Evolutionary conservation across 208 protist species (phyloP).

Genomic region (Wallacemonas sp.): DNA sequence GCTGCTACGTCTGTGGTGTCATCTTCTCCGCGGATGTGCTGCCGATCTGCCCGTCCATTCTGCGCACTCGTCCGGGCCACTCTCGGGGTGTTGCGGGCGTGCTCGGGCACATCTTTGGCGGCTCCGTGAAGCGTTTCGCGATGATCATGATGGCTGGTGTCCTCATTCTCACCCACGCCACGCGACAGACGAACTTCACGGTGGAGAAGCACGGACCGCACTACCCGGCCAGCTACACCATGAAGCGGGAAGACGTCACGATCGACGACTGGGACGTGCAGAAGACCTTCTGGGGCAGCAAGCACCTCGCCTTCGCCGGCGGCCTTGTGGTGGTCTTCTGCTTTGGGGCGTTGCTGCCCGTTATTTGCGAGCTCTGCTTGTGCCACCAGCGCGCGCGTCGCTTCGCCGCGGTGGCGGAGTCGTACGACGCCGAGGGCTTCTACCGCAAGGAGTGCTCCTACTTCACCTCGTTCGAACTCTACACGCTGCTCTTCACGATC

Average conservation of each 20-base stretch:
- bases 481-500: constrained; percentile 25
- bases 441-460: constrained; percentile 22
- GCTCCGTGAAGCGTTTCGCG: constrained; percentile 43
- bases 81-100: constrained; percentile 16
- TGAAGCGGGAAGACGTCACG: constrained; percentile 32
- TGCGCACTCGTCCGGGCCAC: constrained; percentile 8
- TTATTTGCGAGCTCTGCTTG: constrained; percentile 63
- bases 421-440: constrained; percentile 21
- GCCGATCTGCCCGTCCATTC: constrained; percentile 36
- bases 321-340: constrained; percentile 64
- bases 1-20: constrained; percentile 45
- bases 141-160: constrained; percentile 29
- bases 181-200: constrained; percentile 73
- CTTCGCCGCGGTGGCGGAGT: constrained; percentile 27
- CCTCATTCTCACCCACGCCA: constrained; percentile 57
- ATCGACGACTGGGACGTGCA: constrained; percentile 55
- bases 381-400: constrained; percentile 45
- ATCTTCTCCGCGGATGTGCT: constrained; percentile 55
- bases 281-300: constrained; percentile 59
- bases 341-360: constrained; percentile 60
- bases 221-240: constrained; percentile 50
- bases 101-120: constrained; percentile 19
- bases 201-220: constrained; percentile 46
- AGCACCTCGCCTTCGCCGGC: constrained; percentile 53
- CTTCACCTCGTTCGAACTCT: constrained; percentile 55